Base-by-base conservation (phyloP, 2,329 filamentous ascomycete species). In the Tricladium varicosporioides region DNA sequence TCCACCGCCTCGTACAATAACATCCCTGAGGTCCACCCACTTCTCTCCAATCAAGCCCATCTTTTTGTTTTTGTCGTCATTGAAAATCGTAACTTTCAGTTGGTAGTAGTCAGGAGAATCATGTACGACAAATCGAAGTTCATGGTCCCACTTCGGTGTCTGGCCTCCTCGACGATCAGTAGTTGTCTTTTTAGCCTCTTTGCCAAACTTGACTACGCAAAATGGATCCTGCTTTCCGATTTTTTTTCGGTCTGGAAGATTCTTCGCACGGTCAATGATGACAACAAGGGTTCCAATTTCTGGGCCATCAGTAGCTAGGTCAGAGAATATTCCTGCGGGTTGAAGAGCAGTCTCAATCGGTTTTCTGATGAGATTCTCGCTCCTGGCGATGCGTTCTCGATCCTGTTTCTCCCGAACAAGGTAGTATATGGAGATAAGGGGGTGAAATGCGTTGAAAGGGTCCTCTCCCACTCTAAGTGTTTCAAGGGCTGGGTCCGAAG, bases 161-260 rank as follows among this genome's bases (percentile, higher is more conserved):
- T 99, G 94, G 45, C 94, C 94, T 62, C 94, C 94, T 70, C 94
- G 83, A 66, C 93, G 86, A 74, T 99, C 94, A 4, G 93, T 97
- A 43, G 88, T 88, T 2, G 94, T 99, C 80, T 97, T 97, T 78
- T 95, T 96, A 48, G 94, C 94, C 75, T 97, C 92, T 74, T 99
- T 99, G 32, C 93, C 94, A 47, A 99, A 77, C 53, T 94, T 82
- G 31, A 92, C 92, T 40, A 94, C 94, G 74, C 92, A 97, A 74
- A 97, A 99, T 0, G 94, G 93, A 71, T 97, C 92, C 76, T 99
- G 94, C 76, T 99, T 99, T 55, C 94, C 94, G 79, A 99, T 97
- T 5, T 91, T 94, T 78, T 96, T 96, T 66, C 92, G 80, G 75
- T 99, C 99, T 51, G 94, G 94, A 65, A 99, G 77, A 72, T 99